phyloP scores from a whole-genome alignment of 139 green algal species.

The Chlamydomonas eustigma region DNA sequence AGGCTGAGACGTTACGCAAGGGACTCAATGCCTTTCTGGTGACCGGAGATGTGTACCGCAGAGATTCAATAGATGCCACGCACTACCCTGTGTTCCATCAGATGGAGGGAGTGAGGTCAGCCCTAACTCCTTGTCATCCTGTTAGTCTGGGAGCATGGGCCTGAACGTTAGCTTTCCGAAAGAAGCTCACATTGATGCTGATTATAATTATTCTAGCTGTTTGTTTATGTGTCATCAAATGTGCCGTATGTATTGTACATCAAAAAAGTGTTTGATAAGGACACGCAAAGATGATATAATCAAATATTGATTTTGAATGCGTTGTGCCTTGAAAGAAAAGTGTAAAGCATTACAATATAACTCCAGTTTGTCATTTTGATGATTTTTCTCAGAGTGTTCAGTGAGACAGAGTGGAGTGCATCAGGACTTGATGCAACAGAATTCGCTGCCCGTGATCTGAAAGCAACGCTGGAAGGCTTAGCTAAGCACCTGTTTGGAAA shows the following conservation, averaged over 20 bases:
- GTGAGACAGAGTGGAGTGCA: background rate
- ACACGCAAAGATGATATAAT: too few relatives aligned
- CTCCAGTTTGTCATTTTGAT: background rate
- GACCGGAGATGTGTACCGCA: conserved; percentile 93
- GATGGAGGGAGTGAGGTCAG: conserved; percentile 16
- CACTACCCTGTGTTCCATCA: conserved; percentile 99
- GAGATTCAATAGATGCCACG: conserved; percentile 95
- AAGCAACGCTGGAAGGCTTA: conserved; percentile 86
- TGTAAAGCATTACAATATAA: too few relatives aligned
- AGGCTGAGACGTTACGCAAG: conserved; percentile 80
- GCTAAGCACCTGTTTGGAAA: conserved; percentile 84
- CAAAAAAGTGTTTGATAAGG: too few relatives aligned
- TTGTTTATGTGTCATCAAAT: too few relatives aligned
- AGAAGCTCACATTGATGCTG: too few relatives aligned
- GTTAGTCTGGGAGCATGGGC: too few relatives aligned
- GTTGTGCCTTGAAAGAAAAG: too few relatives aligned
- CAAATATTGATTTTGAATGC: too few relatives aligned
- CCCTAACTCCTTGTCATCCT: too few relatives aligned
- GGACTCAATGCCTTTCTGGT: conserved; percentile 85
- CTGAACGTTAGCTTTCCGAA: too few relatives aligned
- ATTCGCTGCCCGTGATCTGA: conserved; percentile 72
- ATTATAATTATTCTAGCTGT: too few relatives aligned
- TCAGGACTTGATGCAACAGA: background rate
- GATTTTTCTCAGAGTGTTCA: background rate
- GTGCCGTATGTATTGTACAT: too few relatives aligned